Evolutionary conservation across 768 basidiomycete species (phyloP), one percentile per base, ranked within the genome.

Genomic region (Termitomyces bulborhizus): DNA sequence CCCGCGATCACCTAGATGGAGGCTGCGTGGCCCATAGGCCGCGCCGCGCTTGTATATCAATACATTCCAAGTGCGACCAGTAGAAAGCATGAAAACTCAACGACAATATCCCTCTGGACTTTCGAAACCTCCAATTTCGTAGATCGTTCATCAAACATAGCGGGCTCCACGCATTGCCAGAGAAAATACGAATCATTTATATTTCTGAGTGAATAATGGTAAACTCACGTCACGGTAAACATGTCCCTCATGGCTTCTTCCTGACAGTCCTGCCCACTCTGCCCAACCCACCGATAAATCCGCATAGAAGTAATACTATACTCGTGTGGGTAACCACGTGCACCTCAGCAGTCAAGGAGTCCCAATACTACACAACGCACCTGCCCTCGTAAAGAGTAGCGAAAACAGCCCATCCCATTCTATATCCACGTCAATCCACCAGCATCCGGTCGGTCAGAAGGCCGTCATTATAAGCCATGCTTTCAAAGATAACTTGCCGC

Each of bases 401-500:
- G 59, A 62, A 65, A 63, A 60, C 56, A 48, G 58, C 59, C 60
- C 55, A 54, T 39, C 45, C 63, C 58, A 57, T 58, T 58, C 57
- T 59, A 58, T 53, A 54, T 46, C 31, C 47, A 57, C 50, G 55
- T 73, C 71, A 86, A 69, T 90, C 88, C 65, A 92, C 85, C 73
- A 88, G 77, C 82, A 90, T 83, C 68, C 80, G 82, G 62, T 92
- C 93, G 26, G 93, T 93, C 63, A 88, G 83, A 57, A 96, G 76
- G 40, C 93, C 93, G 69, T 94, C 90, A 58, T 83, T 85, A 68
- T 91, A 94, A 27, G 93, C 90, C 83, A 92, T 88, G 64, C 92
- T 93, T 76, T 98, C 94, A 67, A 96, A 96, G 49, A 93, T 90
- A 62, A 96, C 81, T 71, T 93, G 90, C 53, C 92, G 83, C 94